Conservation (phyloP, 2,329 filamentous ascomycete species). For the Colletotrichum lindemuthianum region DNA sequence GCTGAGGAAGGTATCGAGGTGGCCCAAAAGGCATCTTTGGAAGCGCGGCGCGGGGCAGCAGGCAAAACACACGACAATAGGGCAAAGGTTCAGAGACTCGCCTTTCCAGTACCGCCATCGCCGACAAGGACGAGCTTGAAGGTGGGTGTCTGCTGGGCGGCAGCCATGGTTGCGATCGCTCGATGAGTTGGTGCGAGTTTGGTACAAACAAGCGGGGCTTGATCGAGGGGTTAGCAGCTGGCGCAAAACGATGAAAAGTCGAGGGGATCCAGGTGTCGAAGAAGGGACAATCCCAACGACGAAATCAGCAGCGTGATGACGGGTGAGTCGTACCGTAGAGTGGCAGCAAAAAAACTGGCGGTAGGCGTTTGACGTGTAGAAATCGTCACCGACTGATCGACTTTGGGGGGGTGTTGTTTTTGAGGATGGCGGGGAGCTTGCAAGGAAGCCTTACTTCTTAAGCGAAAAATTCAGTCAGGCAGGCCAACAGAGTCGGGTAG, state of each 20-base stretch:
- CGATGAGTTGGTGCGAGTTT: constrained; percentile 41
- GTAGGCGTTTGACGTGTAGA: constrained; percentile 42
- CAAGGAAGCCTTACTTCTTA: constrained; percentile 44
- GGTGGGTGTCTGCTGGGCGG: constrained; percentile 71
- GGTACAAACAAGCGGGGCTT: constrained; percentile 60
- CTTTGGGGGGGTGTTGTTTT: constrained; percentile 49
- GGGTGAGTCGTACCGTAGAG: constrained; percentile 10
- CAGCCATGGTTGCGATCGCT: constrained; percentile 70
- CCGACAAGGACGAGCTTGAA: constrained; percentile 99
- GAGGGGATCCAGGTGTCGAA: background rate
- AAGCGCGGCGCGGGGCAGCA: constrained; percentile 1
- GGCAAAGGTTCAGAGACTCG: constrained; percentile 46
- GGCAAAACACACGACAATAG: background rate
- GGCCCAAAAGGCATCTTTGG: background rate
- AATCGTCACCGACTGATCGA: constrained; percentile 50
- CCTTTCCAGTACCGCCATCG: constrained; percentile 99
- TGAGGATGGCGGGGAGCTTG: constrained; percentile 55
- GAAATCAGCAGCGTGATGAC: constrained; percentile 22
- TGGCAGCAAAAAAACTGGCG: constrained; percentile 11
- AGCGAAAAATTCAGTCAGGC: constrained; percentile 56
- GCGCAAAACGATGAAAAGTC: constrained; percentile 18
- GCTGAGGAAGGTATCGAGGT: background rate
- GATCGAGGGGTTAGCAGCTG: constrained; percentile 33
- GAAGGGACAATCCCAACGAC: constrained; percentile 31
- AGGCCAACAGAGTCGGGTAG: constrained; percentile 35